These are phyloP conservation scores for Lactarius pseudohatsudake DNA, from an alignment of 768 basidiomycete species.

Conservation along the genomic window DNA sequence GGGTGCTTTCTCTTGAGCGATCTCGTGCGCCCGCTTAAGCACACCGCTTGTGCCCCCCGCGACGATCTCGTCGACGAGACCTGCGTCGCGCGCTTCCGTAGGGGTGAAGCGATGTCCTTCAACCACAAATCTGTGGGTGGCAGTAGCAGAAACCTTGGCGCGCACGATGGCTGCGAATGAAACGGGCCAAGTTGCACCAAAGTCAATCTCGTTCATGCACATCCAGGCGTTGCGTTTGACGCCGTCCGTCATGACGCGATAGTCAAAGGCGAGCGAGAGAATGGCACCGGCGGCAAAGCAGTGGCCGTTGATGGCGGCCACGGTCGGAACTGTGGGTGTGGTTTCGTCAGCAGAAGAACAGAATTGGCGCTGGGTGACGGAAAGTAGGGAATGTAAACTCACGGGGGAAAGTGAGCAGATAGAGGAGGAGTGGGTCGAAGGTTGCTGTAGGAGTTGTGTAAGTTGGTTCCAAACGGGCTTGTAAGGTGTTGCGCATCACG, in stretches of 20 bases:
- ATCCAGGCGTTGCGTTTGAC: conserved; percentile 77
- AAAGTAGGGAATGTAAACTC: conserved; percentile 31
- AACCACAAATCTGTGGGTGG: conserved; percentile 71
- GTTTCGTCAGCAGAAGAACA: neutral
- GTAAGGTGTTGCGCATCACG: conserved; percentile 25
- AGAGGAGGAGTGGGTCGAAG: conserved; percentile 68
- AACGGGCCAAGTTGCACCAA: conserved; percentile 78
- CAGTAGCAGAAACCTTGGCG: conserved; percentile 61
- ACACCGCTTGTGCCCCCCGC: conserved; percentile 58
- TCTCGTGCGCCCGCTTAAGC: conserved; percentile 58
- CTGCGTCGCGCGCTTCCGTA: conserved; percentile 60
- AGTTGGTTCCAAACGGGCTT: neutral
- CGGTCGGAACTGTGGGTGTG: conserved; percentile 57
- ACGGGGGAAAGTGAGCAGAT: conserved; percentile 79
- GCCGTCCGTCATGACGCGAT: conserved; percentile 85
- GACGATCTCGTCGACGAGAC: conserved; percentile 71
- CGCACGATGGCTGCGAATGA: conserved; percentile 64
- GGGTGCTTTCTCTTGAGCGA: conserved; percentile 53
- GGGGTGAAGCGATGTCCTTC: conserved; percentile 82
- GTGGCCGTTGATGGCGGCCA: conserved; percentile 82
- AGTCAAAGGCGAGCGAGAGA: conserved; percentile 80
- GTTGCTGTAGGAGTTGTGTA: conserved; percentile 4
- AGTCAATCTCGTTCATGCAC: conserved; percentile 91
- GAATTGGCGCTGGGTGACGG: neutral
- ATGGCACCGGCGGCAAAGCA: conserved; percentile 85